phyloP scores from a whole-genome alignment of 768 basidiomycete genomes.

The Multifurca ochricompacta region DNA sequence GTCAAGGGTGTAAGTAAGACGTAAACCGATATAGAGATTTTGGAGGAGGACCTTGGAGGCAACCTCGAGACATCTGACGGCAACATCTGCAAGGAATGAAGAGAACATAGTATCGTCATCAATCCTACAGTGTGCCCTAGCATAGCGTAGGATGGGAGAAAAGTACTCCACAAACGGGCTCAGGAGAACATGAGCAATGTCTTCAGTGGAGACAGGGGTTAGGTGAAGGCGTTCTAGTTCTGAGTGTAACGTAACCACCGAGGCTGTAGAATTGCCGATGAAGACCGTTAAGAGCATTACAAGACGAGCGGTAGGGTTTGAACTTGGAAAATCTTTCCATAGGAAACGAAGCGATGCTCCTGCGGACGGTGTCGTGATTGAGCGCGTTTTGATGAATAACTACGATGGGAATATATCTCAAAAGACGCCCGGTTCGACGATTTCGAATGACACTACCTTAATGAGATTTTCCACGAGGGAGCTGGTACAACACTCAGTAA shows the following conservation, averaged over 20 bases:
- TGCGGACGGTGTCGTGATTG: conserved; percentile 44
- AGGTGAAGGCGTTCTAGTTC: conserved; percentile 52
- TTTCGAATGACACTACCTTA: conserved; percentile 38
- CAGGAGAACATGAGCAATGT: conserved; percentile 53
- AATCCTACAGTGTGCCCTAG: conserved; percentile 36
- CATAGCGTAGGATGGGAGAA: conserved; percentile 40
- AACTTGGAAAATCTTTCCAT: conserved; percentile 57
- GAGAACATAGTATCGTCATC: conserved; percentile 33
- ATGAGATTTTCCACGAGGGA: conserved; percentile 57
- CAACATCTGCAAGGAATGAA: conserved; percentile 50
- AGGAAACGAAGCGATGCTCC: conserved; percentile 52
- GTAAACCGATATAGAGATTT: not conserved
- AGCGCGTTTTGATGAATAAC: conserved; percentile 65
- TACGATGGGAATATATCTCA: conserved; percentile 25
- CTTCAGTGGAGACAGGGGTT: conserved; percentile 46
- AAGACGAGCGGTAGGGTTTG: conserved; percentile 52
- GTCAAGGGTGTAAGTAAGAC: conserved; percentile 15
- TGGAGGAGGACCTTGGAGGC: conserved; percentile 37
- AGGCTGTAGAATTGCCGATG: conserved; percentile 27
- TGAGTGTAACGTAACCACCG: conserved; percentile 25
- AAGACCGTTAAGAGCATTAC: conserved; percentile 70
- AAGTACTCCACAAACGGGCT: conserved; percentile 65
- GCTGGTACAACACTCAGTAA: conserved; percentile 24
- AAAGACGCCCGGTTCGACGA: not conserved
- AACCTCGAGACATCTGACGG: conserved; percentile 49